Base-by-base conservation (phyloP, 345 rosid species). In the Citrus sp. region DNA sequence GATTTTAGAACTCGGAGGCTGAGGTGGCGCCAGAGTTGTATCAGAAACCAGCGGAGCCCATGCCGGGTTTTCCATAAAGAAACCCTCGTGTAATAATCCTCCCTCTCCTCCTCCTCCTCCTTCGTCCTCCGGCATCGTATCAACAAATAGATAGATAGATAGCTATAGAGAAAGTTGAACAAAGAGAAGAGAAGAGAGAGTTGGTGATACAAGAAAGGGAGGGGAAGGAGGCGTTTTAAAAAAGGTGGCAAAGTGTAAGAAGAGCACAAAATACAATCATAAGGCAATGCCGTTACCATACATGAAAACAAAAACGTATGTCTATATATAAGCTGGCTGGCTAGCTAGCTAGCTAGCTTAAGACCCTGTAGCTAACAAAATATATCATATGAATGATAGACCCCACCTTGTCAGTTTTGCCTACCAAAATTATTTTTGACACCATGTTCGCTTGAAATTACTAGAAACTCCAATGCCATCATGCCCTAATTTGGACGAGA, bases 251-350 rank as follows among this genome's bases (percentile, higher is more conserved):
- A 68, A 79, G 76, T 67, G 70, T 62, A 71, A 76, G 84, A 83
- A 78, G 77, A 65, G 19, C n/a, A 74, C 88, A 87, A 87, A 87
- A 84, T 87, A 88, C 84, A 88, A 88, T 91, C 89, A 89, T 89
- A 85, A 82, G 89, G 64, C 37, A 56, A 85, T 80, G 87, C 89
- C 92, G 93, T 91, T 89, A 89, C 93, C 73, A 14, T 38, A 42
- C 80, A 76, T 81, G 78, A 76, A 80, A 88, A 88, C 83, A 83
- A 81, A 76, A 90, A 88, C 85, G 82, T 76, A 62, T 70, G 40
- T 56, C 14, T 46, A 46, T 65, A 63, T 18, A 30, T 80, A 62
- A 62, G 66, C 66, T 62, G 55, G 49, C 74, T 58, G 55, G 49
- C 74, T 58, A 3, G 18, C 51, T 10, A 42, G 18, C 51, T 10